A percentile compares a stretch with the other conserved stretches of the same genome.
Evolutionary conservation across 176 grass and related monocot genomes (phyloP).

Genomic region (Oryza nivara): DNA sequence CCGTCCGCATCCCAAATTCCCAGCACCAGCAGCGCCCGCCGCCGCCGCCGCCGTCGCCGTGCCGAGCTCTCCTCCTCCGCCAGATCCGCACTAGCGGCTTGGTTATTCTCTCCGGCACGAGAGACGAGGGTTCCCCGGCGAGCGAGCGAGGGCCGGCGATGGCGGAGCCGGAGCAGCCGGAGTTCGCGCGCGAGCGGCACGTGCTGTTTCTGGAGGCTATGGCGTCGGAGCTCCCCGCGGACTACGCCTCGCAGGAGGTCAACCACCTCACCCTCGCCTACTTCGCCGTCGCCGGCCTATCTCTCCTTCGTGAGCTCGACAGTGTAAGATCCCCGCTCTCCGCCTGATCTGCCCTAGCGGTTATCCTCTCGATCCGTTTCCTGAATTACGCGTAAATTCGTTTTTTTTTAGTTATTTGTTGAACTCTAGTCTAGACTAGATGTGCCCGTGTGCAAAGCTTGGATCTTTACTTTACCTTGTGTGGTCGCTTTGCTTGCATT

Average conservation of each 20-base stretch:
- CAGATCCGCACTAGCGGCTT: too few relatives aligned
- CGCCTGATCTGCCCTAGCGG: neutral
- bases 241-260: constrained; percentile 77
- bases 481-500: neutral
- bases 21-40: too few relatives aligned
- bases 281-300: constrained; percentile 76
- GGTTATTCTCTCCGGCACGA: too few relatives aligned
- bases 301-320: constrained; percentile 66
- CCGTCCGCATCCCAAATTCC: too few relatives aligned
- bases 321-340: constrained; percentile 38
- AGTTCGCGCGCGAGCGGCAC: constrained; percentile 53
- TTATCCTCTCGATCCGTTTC: neutral
- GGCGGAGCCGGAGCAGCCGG: neutral
- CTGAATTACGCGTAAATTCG: neutral
- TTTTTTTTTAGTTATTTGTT: neutral
- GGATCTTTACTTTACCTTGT: constrained; percentile 7
- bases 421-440: neutral
- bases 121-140: neutral
- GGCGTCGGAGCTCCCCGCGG: constrained; percentile 44
- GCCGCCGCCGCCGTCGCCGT: too few relatives aligned
- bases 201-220: constrained; percentile 50
- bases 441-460: constrained; percentile 12
- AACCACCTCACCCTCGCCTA: constrained; percentile 89
- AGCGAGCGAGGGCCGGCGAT: neutral
- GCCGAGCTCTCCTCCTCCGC: too few relatives aligned